These are phyloP conservation scores for Corylus americana DNA, from an alignment of 306 rosid genomes.

Conservation along the genomic window DNA sequence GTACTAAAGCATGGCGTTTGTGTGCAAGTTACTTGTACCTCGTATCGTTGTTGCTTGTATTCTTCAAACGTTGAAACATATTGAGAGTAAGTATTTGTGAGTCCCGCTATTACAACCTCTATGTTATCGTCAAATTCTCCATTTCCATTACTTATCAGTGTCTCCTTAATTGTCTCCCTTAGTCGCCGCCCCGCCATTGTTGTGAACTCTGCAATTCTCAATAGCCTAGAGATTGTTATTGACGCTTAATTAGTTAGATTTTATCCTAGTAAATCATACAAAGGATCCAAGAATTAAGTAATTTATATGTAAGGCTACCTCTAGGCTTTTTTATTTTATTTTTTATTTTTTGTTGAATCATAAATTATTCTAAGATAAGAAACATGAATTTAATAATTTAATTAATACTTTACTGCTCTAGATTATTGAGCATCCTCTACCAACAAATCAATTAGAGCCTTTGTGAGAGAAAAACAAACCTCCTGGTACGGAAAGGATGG, in stretches of 20 bases:
- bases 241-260: background rate
- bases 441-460: background rate
- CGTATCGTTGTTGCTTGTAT: conserved; percentile 71
- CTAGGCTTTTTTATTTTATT: too few species aligned
- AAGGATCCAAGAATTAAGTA: background rate
- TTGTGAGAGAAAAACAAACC: conserved; percentile 50
- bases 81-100: conserved; percentile 82
- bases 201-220: conserved; percentile 66
- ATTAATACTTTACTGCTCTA: too few species aligned
- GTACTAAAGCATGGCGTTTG: background rate
- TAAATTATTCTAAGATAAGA: too few species aligned
- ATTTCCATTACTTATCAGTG: conserved; percentile 47
- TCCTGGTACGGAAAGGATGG: conserved; percentile 91
- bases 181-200: conserved; percentile 86
- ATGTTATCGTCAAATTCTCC: conserved; percentile 59
- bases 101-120: conserved; percentile 72
- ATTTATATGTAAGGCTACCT: too few species aligned
- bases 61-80: conserved; percentile 81
- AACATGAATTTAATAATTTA: too few species aligned
- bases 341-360: too few species aligned
- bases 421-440: background rate
- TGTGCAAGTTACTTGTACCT: conserved; percentile 40
- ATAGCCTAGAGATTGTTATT: background rate
- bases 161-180: conserved; percentile 71
- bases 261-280: background rate